Conservation (phyloP, 192 early-diverging fungal species). For the Pilaira anomala region DNA sequence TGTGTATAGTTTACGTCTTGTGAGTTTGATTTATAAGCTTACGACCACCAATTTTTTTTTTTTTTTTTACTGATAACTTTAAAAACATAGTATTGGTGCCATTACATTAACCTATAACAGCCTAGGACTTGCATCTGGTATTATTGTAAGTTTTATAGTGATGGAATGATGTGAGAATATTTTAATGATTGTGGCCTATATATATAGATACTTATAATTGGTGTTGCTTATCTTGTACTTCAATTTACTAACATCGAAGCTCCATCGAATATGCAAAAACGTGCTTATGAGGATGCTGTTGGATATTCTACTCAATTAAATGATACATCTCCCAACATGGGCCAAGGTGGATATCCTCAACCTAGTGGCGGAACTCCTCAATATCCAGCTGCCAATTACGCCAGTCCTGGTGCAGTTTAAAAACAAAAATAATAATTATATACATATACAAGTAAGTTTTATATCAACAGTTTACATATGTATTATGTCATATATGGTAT, state of each 20-base stretch:
- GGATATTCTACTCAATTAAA: neutral
- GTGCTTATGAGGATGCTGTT: conserved; percentile 20
- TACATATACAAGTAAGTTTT: too few species aligned
- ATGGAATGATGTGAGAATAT: too few species aligned
- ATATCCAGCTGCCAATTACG: conserved; percentile 10
- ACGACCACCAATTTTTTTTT: neutral
- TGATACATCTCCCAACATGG: neutral
- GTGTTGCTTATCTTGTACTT: conserved; percentile 22
- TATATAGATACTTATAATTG: conserved; percentile 20
- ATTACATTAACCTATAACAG: conserved; percentile 24
- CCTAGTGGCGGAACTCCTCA: neutral
- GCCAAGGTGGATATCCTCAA: neutral
- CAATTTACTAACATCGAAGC: conserved; percentile 28
- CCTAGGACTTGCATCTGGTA: conserved; percentile 24
- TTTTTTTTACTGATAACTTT: neutral
- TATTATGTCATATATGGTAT: too few species aligned
- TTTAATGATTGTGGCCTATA: too few species aligned
- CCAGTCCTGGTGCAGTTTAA: conserved; percentile 4
- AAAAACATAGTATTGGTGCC: conserved; percentile 22
- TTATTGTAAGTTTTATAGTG: conserved; percentile 26
- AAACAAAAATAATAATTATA: neutral
- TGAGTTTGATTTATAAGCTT: neutral
- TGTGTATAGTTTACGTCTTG: neutral
- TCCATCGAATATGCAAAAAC: conserved; percentile 29
- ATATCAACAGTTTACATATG: too few species aligned